Conservation (phyloP, 805 yeast genomes). For the Ogataea angusta region DNA sequence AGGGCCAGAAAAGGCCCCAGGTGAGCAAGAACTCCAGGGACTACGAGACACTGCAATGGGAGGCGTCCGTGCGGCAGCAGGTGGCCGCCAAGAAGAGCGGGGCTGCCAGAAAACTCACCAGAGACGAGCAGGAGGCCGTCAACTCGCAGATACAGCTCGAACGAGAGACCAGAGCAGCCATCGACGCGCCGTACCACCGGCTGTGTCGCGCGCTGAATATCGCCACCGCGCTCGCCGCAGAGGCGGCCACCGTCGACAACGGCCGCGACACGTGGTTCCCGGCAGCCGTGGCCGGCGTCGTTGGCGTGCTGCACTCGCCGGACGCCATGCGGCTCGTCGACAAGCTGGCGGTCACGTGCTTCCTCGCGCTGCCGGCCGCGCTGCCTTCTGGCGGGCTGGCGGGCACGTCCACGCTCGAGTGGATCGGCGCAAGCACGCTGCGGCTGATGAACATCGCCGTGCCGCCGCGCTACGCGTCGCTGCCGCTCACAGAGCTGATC, state of each 20-base stretch:
- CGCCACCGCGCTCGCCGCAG: slow-evolving; percentile 49
- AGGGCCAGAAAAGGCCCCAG: slow-evolving; percentile 38
- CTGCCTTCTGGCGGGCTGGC: slow-evolving; percentile 41
- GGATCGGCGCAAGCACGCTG: slow-evolving; percentile 68
- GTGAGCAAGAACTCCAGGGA: slow-evolving; percentile 76
- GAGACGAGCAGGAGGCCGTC: slow-evolving; percentile 69
- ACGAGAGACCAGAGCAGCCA: slow-evolving; percentile 45
- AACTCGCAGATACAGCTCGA: slow-evolving; percentile 66
- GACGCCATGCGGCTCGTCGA: slow-evolving; percentile 33
- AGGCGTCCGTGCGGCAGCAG: slow-evolving; percentile 74
- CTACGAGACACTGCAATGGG: slow-evolving; percentile 87
- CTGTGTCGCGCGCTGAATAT: slow-evolving; percentile 51
- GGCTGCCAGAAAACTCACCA: slow-evolving; percentile 55
- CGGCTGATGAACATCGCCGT: slow-evolving; percentile 50
- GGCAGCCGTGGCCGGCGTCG: slow-evolving; percentile 49
- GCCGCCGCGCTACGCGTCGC: slow-evolving; percentile 45
- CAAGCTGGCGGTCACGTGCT: slow-evolving; percentile 44
- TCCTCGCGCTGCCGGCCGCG: slow-evolving; percentile 51
- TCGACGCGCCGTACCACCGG: slow-evolving; percentile 37
- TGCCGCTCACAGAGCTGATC: slow-evolving; percentile 50
- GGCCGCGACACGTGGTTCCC: slow-evolving; percentile 73
- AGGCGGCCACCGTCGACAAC: slow-evolving; percentile 53
- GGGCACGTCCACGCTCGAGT: slow-evolving; percentile 43
- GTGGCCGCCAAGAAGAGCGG: slow-evolving; percentile 51
- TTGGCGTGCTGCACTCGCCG: slow-evolving; percentile 41